Percentiles rank a stretch among this genome's conserved stretches.
Evolutionary conservation across 306 rosid species (phyloP).

Genomic region (Quillaja saponaria): DNA sequence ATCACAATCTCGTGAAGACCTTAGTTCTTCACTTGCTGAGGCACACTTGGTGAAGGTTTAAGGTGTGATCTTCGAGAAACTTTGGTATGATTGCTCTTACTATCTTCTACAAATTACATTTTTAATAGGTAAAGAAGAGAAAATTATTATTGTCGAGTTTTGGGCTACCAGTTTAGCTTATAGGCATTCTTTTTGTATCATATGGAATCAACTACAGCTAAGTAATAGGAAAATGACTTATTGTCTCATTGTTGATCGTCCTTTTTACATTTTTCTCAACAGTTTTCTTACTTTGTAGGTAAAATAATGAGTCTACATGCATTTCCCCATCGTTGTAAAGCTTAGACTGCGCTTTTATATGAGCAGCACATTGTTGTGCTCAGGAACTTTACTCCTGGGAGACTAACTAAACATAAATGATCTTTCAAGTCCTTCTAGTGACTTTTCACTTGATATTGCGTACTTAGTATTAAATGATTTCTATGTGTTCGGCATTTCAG

Average conservation of each 20-base stretch:
- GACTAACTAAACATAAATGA: not conserved
- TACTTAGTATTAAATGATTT: conserved; percentile 5
- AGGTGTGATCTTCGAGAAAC: conserved; percentile 39
- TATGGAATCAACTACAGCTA: conserved; percentile 32
- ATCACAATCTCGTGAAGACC: conserved; percentile 96
- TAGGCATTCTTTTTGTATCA: conserved; percentile 41
- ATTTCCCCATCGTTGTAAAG: conserved; percentile 15
- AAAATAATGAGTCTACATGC: conserved; percentile 18
- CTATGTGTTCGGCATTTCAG: conserved; percentile 28
- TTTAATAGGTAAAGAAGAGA: conserved; percentile 20
- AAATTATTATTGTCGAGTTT: conserved; percentile 15
- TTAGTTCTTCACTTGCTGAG: conserved; percentile 71
- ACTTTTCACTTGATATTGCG: conserved; percentile 4
- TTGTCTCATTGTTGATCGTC: conserved; percentile 22
- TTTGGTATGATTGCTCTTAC: conserved; percentile 45
- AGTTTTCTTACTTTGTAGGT: conserved; percentile 8
- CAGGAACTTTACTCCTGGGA: conserved; percentile 10
- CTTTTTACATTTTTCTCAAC: conserved; percentile 19
- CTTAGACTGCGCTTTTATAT: conserved; percentile 23
- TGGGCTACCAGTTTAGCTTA: conserved; percentile 27
- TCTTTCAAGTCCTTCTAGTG: conserved; percentile 4
- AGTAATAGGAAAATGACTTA: conserved; percentile 28
- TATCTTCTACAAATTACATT: conserved; percentile 25
- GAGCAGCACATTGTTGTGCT: conserved; percentile 9
- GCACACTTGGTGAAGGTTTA: conserved; percentile 73